These are phyloP conservation scores for Meira nashicola DNA, from an alignment of 1,284 basidiomycete genomes.

Conservation along the genomic window DNA sequence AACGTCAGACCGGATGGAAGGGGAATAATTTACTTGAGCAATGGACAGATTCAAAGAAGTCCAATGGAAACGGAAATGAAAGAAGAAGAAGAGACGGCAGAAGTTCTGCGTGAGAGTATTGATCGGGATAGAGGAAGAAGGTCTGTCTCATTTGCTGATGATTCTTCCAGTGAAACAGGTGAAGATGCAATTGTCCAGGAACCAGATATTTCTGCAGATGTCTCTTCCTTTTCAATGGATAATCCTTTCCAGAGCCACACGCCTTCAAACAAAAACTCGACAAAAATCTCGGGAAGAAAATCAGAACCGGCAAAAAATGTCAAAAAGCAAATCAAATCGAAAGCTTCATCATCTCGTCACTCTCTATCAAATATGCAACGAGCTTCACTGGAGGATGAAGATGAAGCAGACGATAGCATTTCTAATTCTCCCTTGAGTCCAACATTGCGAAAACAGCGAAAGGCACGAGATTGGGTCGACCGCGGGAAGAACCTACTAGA, in stretches of 20 bases:
- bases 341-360: no score
- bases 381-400: conserved; percentile 4
- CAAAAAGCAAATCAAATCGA: neutral
- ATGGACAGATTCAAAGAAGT: neutral
- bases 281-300: neutral
- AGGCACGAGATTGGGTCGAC: neutral
- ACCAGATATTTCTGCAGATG: conserved; percentile 16
- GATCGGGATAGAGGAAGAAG: neutral
- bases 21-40: neutral
- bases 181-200: neutral
- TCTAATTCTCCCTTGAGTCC: conserved; percentile 2
- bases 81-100: conserved; percentile 70
- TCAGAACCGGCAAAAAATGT: conserved; percentile 18
- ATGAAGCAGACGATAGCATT: conserved; percentile 2
- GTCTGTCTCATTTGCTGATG: conserved; percentile 16
- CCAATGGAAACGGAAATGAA: conserved; percentile 53
- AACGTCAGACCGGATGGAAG: conserved; percentile 46
- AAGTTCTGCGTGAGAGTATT: neutral
- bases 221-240: conserved; percentile 56
- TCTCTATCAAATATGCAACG: neutral
- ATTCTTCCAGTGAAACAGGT: conserved; percentile 13
- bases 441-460: neutral
- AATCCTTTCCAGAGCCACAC: conserved; percentile 58
- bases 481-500: neutral
- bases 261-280: neutral